Conservation (phyloP, 352 stramenopile genomes). For the Phytophthora pinifolia region DNA sequence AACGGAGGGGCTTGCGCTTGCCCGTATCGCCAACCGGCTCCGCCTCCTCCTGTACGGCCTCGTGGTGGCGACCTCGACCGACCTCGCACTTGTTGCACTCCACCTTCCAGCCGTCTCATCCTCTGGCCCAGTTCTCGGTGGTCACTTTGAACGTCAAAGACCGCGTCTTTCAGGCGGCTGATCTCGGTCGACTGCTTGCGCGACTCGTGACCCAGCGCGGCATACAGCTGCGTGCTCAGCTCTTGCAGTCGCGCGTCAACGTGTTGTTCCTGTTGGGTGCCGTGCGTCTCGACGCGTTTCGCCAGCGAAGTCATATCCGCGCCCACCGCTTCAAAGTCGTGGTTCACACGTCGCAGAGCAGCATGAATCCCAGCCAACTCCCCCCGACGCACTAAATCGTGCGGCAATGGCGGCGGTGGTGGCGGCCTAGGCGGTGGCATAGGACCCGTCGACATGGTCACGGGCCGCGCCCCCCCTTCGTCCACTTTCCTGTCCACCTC, state of each 20-base stretch:
- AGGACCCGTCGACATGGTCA: neutral
- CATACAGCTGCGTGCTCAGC: constrained; percentile 43
- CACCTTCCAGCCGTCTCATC: constrained; percentile 30
- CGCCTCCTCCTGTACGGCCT: constrained; percentile 8
- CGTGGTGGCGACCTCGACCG: constrained; percentile 14
- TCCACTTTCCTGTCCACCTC: constrained; percentile 12
- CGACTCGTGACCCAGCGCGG: constrained; percentile 42
- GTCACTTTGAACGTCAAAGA: constrained; percentile 45
- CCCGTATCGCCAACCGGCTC: constrained; percentile 6
- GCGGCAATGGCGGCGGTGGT: neutral
- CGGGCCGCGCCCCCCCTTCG: neutral
- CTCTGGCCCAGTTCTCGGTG: constrained; percentile 32
- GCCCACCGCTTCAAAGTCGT: constrained; percentile 27
- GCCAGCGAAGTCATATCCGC: constrained; percentile 39
- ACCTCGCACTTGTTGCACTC: constrained; percentile 19
- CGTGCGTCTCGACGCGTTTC: constrained; percentile 21
- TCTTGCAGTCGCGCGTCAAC: constrained; percentile 33
- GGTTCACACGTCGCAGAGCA: constrained; percentile 24
- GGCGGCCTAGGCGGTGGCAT: neutral
- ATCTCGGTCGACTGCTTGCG: constrained; percentile 45
- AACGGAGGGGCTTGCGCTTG: constrained; percentile 1
- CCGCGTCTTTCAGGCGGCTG: constrained; percentile 44
- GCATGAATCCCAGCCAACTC: constrained; percentile 25
- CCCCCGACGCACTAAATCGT: constrained; percentile 22
- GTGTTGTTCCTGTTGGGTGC: constrained; percentile 31